Conservation (phyloP, 805 yeast species). For the Metschnikowia matae region DNA sequence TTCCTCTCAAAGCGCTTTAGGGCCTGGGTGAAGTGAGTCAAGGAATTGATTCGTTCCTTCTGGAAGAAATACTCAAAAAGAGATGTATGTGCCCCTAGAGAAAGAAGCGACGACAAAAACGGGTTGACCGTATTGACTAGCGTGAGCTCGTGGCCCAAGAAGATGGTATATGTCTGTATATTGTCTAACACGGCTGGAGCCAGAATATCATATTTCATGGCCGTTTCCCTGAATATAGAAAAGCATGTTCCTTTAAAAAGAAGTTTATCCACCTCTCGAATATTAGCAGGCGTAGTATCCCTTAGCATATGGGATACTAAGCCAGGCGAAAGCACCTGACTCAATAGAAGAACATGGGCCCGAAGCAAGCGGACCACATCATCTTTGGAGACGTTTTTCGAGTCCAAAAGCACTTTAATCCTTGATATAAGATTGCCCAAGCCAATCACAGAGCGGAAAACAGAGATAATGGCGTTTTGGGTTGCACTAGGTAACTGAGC, state of each 20-base stretch:
- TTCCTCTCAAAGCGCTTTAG: constrained; percentile 29
- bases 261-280: constrained; percentile 34
- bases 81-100: constrained; percentile 19
- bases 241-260: constrained; percentile 33
- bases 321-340: constrained; percentile 15
- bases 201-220: constrained; percentile 8
- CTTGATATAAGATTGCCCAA: constrained; percentile 27
- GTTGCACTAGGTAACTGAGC: constrained; percentile 14
- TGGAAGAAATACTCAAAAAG: constrained; percentile 25
- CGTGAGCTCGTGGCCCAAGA: constrained; percentile 19
- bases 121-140: constrained; percentile 11
- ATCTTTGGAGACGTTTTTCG: constrained; percentile 12
- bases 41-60: not conserved
- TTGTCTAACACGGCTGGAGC: constrained; percentile 14
- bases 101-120: constrained; percentile 21
- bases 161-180: constrained; percentile 21
- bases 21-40: constrained; percentile 1
- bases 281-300: constrained; percentile 9
- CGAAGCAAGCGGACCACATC: constrained; percentile 4
- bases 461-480: constrained; percentile 7
- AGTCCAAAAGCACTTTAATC: constrained; percentile 7
- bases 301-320: constrained; percentile 12
- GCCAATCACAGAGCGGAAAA: constrained; percentile 26
- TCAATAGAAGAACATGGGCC: constrained; percentile 14
- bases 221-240: constrained; percentile 24